A percentile compares a stretch with the other conserved stretches of the same genome.
Evolutionary conservation across 1,284 basidiomycete species (phyloP).

Genomic region (Agroathelia rolfsii): DNA sequence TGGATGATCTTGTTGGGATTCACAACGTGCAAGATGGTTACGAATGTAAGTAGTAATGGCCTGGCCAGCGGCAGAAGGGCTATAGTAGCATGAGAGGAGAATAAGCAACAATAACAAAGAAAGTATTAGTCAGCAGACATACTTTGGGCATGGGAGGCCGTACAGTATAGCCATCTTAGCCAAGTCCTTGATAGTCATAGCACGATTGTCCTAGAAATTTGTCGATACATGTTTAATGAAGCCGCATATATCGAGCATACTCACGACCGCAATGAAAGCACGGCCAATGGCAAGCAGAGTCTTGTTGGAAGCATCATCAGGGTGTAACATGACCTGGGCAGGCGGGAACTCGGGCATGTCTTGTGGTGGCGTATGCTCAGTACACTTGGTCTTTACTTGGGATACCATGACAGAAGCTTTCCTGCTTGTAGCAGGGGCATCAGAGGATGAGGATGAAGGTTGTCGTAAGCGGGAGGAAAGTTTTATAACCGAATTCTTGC

Average conservation of each 20-base stretch:
- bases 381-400: constrained; percentile 5
- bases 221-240: constrained; percentile 10
- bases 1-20: constrained; percentile 58
- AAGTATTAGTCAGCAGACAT: constrained; percentile 18
- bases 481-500: constrained; percentile 40
- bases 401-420: no score
- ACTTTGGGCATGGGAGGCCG: constrained; percentile 69
- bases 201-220: constrained; percentile 52
- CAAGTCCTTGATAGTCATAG: constrained; percentile 76
- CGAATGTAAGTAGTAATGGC: constrained; percentile 73
- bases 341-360: constrained; percentile 42
- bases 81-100: constrained; percentile 20
- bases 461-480: constrained; percentile 40
- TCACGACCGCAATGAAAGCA: constrained; percentile 60
- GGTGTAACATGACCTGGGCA: constrained; percentile 52
- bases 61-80: constrained; percentile 65
- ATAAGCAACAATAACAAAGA: constrained; percentile 9
- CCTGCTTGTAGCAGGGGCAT: no score
- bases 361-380: constrained; percentile 9
- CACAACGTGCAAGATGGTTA: constrained; percentile 58
- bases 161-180: constrained; percentile 54
- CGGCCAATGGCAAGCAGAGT: constrained; percentile 62
- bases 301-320: constrained; percentile 60
- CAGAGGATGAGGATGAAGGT: constrained; percentile 18
- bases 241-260: constrained; percentile 20